These are phyloP conservation scores for Thraustochytrium striatum DNA, from an alignment of 352 stramenopile species.

Conservation along the genomic window DNA sequence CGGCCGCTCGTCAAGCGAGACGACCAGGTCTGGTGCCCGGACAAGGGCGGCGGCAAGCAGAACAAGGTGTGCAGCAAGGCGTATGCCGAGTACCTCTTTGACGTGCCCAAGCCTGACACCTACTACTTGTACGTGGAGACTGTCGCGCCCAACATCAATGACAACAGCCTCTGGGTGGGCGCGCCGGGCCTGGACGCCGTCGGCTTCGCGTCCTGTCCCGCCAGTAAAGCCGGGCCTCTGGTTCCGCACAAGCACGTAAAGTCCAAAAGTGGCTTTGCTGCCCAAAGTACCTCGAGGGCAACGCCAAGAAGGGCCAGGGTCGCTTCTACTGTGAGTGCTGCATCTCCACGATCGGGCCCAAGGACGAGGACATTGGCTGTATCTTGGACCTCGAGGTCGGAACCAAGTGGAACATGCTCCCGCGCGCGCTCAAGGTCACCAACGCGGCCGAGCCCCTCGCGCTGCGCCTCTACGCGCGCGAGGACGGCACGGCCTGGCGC, in stretches of 20 bases:
- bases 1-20: neutral
- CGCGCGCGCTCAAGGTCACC: conserved; percentile 14
- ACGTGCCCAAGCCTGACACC: neutral
- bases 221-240: conserved; percentile 13
- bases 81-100: conserved; percentile 43
- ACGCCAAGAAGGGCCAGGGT: conserved; percentile 42
- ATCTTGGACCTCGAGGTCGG: conserved; percentile 47
- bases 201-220: conserved; percentile 19
- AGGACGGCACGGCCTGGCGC: conserved; percentile 43
- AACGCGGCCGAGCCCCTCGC: conserved; percentile 9
- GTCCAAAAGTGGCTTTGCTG: conserved; percentile 49
- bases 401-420: conserved; percentile 47
- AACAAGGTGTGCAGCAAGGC: conserved; percentile 48
- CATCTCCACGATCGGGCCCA: conserved; percentile 31
- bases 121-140: conserved; percentile 49
- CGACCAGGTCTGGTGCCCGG: conserved; percentile 5
- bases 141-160: conserved; percentile 46
- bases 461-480: conserved; percentile 38
- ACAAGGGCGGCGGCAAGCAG: conserved; percentile 42
- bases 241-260: conserved; percentile 50
- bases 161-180: conserved; percentile 48
- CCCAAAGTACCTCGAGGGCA: conserved; percentile 37
- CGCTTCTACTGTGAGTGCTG: conserved; percentile 49
- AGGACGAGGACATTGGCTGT: conserved; percentile 41
- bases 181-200: neutral